Evolutionary conservation across 371 early-diverging fungal species (phyloP), one percentile per base, ranked within the genome.

Genomic region (Lichtheimia ramosa): DNA sequence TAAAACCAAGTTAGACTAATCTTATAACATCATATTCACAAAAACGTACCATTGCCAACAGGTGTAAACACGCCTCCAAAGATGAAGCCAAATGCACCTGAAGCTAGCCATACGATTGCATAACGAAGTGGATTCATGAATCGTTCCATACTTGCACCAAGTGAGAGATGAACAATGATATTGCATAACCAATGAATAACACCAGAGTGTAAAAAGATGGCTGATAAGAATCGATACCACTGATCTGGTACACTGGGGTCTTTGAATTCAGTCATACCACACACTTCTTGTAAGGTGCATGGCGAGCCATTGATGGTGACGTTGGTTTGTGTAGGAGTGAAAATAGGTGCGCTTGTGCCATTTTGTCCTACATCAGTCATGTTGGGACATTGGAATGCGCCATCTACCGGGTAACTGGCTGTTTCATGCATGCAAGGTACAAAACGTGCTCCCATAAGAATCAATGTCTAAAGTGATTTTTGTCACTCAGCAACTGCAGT

Each of bases 121-220:
- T 89, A 78, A 28, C 90, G 65, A 73, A 87, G 64, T 76, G 83
- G 51, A 7, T 91, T 90, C 67, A 87, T 86, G 23, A 84, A 84
- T 40, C 69, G 65, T 69, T 94, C 94, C 65, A 94, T 63, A 49
- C 82, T 73, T 7, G 73, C 78, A 15, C 89, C 90, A 2, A 84
- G 70, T 25, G 71, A 65, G 39, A 88, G 55, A 57, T 92, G 92
- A 27, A 87, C 79, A 8, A 71, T 20, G 54, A 89, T 23, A 68
- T 94, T 92, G 63, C 91, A 69, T 2, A 82, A 3, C 25, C 89
- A 64, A 65, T 92, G 92, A 0, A 91, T 39, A 1, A 90, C 55
- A 10, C 92, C 94, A 25, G 83, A 89, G 65, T 92, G 94, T 58
- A 94, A 69, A 58, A 90, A 89, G 39, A 92, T 80, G 21, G 92